Percentiles rank a stretch among this genome's conserved stretches.
Conservation (phyloP, 2,329 filamentous ascomycete genomes). For the Ophioceras dolichostomum region DNA sequence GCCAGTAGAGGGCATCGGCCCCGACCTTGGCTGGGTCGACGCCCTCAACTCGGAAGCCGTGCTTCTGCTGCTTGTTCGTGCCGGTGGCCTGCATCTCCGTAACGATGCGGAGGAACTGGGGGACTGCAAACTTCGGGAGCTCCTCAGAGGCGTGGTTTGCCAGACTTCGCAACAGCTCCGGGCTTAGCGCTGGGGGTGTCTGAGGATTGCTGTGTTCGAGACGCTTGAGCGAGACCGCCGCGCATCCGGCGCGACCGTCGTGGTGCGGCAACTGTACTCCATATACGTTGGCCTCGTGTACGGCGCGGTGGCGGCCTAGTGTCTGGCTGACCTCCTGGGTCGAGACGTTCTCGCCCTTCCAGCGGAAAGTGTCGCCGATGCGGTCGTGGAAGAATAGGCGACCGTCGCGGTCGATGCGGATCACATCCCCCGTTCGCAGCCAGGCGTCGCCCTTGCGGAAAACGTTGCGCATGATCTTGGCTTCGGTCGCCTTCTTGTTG, state of each 20-base stretch:
- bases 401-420: constrained; percentile 59
- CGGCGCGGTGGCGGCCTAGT: constrained; percentile 50
- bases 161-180: constrained; percentile 38
- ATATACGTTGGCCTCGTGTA: constrained; percentile 77
- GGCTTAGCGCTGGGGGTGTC: too few relatives aligned
- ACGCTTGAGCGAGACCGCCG: constrained; percentile 23
- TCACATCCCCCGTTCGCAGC: constrained; percentile 75
- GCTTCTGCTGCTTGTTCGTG: constrained; percentile 85
- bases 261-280: constrained; percentile 69
- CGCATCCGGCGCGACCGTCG: constrained; percentile 76
- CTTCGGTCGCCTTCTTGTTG: constrained; percentile 55
- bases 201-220: too few relatives aligned
- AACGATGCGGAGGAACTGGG: constrained; percentile 63
- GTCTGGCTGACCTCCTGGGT: constrained; percentile 72
- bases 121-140: constrained; percentile 64
- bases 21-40: constrained; percentile 51
- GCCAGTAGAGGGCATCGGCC: constrained; percentile 47
- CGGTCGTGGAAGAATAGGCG: constrained; percentile 71
- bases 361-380: constrained; percentile 66
- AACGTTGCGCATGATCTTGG: constrained; percentile 65
- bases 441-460: constrained; percentile 66
- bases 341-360: constrained; percentile 76
- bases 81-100: constrained; percentile 56
- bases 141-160: constrained; percentile 42
- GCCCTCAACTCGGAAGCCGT: constrained; percentile 56